Conservation (phyloP, 192 early-diverging fungal species). For the Mortierella alpina region DNA sequence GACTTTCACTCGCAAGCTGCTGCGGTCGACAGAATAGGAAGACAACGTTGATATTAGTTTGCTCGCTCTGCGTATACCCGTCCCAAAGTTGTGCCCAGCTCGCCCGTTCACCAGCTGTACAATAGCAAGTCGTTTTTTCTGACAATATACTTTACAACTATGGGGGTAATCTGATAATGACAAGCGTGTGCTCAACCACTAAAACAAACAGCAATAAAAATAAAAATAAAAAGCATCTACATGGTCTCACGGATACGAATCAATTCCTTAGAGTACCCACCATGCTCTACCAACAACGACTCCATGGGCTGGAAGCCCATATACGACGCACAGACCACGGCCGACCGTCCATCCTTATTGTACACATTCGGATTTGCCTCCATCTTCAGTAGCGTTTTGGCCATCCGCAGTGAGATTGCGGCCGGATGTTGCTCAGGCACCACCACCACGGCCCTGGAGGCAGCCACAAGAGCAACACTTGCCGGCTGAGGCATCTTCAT, state of each 20-base stretch:
- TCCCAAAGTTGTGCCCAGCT: too few relatives aligned
- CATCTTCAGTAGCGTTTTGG: conserved; percentile 18
- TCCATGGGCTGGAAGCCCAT: conserved; percentile 48
- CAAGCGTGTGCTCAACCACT: not conserved
- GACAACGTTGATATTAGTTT: too few relatives aligned
- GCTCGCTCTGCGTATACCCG: too few relatives aligned
- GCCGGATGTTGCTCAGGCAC: conserved; percentile 41
- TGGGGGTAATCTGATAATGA: too few relatives aligned
- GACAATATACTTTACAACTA: too few relatives aligned
- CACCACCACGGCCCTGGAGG: not conserved
- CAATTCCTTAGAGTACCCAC: conserved; percentile 41
- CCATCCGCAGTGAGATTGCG: conserved; percentile 30
- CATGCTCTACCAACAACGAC: conserved; percentile 24
- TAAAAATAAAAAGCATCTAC: conserved; percentile 15
- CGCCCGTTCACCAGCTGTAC: too few relatives aligned
- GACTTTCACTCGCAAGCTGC: too few relatives aligned
- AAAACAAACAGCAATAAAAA: conserved; percentile 1
- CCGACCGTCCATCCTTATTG: conserved; percentile 42
- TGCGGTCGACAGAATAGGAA: too few relatives aligned
- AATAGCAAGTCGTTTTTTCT: too few relatives aligned
- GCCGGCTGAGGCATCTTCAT: not conserved
- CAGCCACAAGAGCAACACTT: not conserved
- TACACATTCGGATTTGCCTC: conserved; percentile 44
- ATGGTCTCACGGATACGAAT: conserved; percentile 46
- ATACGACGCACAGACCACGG: conserved; percentile 39